These are phyloP conservation scores for Rhodotorula sp. DNA, from an alignment of 1,284 basidiomycete genomes.

Conservation along the genomic window DNA sequence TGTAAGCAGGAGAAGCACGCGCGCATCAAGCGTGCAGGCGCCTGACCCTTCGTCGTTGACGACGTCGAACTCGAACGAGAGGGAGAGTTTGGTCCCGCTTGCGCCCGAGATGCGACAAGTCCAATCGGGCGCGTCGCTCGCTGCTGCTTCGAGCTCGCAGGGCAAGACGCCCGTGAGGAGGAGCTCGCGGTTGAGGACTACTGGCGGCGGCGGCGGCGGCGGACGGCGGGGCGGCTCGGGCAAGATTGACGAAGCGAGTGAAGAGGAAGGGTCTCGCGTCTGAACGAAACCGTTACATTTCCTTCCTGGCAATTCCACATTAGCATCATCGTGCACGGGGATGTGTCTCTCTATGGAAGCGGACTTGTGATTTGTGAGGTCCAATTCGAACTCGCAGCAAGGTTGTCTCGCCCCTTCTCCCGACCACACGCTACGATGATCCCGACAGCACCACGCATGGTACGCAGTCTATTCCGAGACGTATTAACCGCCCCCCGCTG, in stretches of 20 bases:
- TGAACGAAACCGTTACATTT: background rate
- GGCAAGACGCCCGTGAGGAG: slow-evolving; percentile 12
- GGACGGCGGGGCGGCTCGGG: slow-evolving; percentile 4
- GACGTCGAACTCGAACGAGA: background rate
- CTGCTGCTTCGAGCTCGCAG: background rate
- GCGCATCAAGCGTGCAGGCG: slow-evolving; percentile 10
- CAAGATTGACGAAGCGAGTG: slow-evolving; percentile 16
- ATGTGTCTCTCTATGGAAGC: background rate
- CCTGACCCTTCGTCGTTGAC: background rate
- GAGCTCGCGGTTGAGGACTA: slow-evolving; percentile 20
- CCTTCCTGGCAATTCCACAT: too few species aligned
- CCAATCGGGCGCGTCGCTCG: background rate
- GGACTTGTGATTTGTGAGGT: background rate
- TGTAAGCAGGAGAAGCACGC: background rate
- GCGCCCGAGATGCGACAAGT: background rate
- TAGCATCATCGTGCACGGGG: too few species aligned
- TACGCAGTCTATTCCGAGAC: background rate
- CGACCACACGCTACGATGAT: slow-evolving; percentile 9
- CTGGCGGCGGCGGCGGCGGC: background rate
- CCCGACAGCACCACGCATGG: slow-evolving; percentile 31
- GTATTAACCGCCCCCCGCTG: background rate
- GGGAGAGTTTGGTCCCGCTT: background rate
- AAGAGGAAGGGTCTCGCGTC: background rate
- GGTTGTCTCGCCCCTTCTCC: background rate
- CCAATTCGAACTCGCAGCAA: background rate